Conservation (phyloP, 352 stramenopile genomes). For the Globisporangium spiculum region DNA sequence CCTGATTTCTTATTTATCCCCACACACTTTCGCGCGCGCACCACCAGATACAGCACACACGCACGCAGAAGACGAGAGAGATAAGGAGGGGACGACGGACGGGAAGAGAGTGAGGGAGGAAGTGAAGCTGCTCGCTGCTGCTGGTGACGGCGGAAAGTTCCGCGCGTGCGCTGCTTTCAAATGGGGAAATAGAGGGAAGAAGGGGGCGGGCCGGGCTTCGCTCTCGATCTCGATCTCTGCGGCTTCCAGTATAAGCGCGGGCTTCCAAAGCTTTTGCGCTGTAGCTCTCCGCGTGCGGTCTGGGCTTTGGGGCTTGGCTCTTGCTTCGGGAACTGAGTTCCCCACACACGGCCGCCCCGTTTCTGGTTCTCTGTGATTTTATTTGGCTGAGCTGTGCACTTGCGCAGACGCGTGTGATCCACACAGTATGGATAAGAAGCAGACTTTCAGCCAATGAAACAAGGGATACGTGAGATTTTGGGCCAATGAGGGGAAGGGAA, state of each 20-base stretch:
- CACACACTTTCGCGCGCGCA: not conserved
- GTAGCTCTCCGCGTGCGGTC: not conserved
- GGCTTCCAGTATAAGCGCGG: not conserved
- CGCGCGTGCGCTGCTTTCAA: slow-evolving; percentile 7
- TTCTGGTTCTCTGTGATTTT: slow-evolving; percentile 10
- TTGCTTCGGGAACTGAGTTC: slow-evolving; percentile 11
- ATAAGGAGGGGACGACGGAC: not conserved
- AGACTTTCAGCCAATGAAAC: slow-evolving; percentile 1
- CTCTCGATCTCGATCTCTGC: not conserved
- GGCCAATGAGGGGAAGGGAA: not conserved
- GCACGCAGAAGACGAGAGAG: not conserved
- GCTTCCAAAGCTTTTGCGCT: not conserved
- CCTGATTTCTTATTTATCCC: slow-evolving; percentile 13
- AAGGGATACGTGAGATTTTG: not conserved
- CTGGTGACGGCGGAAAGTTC: slow-evolving; percentile 13
- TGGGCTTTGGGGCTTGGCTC: not conserved
- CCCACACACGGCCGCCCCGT: slow-evolving; percentile 1
- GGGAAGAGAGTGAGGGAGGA: not conserved
- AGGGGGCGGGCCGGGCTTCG: not conserved
- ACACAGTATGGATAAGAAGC: slow-evolving; percentile 5
- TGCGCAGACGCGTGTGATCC: not conserved
- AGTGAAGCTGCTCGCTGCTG: not conserved
- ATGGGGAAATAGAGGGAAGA: not conserved
- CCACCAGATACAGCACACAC: not conserved
- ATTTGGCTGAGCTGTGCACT: slow-evolving; percentile 2